Percentiles rank a stretch among this genome's conserved stretches.
These are phyloP conservation scores for Inga leiocalycina DNA, from an alignment of 306 rosid species.

Conservation along the genomic window DNA sequence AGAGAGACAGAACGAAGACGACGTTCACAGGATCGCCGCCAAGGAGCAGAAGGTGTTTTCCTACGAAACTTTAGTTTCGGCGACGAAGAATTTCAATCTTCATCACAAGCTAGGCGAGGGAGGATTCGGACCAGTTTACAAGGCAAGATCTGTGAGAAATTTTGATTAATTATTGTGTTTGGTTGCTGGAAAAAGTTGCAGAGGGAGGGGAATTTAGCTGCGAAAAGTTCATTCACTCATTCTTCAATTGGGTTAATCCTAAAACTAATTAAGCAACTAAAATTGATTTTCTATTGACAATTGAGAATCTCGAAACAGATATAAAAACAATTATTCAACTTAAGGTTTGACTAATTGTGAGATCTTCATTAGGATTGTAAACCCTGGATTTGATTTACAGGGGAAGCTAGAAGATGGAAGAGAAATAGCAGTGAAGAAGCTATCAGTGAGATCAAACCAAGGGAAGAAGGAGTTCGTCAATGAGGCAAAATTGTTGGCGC, in stretches of 20 bases:
- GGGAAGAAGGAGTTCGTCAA: conserved; percentile 66
- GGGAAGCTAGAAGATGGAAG: conserved; percentile 68
- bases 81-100: conserved; percentile 65
- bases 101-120: conserved; percentile 84
- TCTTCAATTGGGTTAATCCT: background rate
- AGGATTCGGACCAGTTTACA: conserved; percentile 95
- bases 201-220: background rate
- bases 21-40: conserved; percentile 74
- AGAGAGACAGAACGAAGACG: conserved; percentile 67
- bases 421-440: conserved; percentile 70
- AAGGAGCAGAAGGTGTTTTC: conserved; percentile 77
- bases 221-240: background rate
- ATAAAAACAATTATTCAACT: background rate
- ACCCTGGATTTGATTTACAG: conserved; percentile 19
- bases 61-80: conserved; percentile 63
- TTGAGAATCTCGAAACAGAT: background rate
- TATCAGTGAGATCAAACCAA: conserved; percentile 57
- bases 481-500: conserved; percentile 66
- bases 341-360: background rate
- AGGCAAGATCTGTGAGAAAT: conserved; percentile 46
- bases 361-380: background rate
- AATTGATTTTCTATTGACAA: background rate
- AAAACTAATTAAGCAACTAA: background rate
- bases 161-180: conserved; percentile 21
- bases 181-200: conserved; percentile 7